Base-by-base conservation (phyloP, 495 filamentous ascomycete species). In the Penicillium canescens region DNA sequence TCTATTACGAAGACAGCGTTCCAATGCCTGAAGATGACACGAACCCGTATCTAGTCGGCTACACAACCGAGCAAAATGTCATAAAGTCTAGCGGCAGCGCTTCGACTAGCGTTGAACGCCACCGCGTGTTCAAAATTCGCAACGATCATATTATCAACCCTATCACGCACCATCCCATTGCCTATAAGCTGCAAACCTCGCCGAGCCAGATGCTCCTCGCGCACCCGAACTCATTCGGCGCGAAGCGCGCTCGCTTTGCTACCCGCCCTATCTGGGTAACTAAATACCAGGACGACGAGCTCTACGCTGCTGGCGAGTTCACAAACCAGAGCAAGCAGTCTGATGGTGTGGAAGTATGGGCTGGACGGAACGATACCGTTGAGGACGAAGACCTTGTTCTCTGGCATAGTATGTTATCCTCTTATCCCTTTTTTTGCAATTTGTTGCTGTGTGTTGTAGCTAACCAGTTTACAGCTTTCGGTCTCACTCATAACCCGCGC, bases 251-350 rank as follows among this genome's bases (percentile, higher is more conserved):
- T 21, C 88, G 90, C 67, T 97, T 93, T 60, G 88, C 88, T 0
- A 88, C 90, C 54, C 85, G 87, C 50, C 86, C 88, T 40, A 78
- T 97, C 52, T 97, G 92, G 76, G 86, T 95, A 1, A 92, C 89
- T 1, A 80, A 80, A 31, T 89, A 96, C 67, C 77, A 73, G 21
- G 92, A 96, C 45, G 83, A 78, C 13, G 92, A 97, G 75, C 72
- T 96, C 8, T 96, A 82, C 63, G 85, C 92, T 0, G 90, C 83
- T 0, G 92, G 92, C 1, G 82, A 86, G 61, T 96, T 92, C 69
- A 96, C 92, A 2, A 96, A 95, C 65, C 92, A 96, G 73, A 86
- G 81, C 39, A 77, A 85, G 46, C 78, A 80, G 7, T 87, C 85
- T 0, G 62, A 76, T 11, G 70, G 70, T 0, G 67, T 76, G 2